These are phyloP conservation scores for Steccherinum ochraceum DNA, from an alignment of 768 basidiomycete species.

Conservation along the genomic window DNA sequence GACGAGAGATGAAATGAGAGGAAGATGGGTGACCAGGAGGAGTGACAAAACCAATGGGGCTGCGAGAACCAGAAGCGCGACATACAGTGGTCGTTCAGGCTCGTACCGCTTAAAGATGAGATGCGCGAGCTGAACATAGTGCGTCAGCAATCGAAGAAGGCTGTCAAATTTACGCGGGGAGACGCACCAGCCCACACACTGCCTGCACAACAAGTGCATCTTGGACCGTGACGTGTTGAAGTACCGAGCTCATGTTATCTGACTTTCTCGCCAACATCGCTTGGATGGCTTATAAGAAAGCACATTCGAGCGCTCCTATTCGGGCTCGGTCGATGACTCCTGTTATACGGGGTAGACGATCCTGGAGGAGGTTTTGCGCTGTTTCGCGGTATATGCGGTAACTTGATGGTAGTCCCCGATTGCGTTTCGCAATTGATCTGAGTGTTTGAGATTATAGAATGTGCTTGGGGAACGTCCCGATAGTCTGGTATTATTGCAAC, in stretches of 20 bases:
- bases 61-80: constrained; percentile 1
- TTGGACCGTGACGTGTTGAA: not conserved
- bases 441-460: no score
- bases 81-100: not conserved
- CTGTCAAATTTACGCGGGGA: not conserved
- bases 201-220: not conserved
- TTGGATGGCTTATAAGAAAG: not conserved
- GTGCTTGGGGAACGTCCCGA: no score
- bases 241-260: not conserved
- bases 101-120: constrained; percentile 6
- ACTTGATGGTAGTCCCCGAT: no score
- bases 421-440: not conserved
- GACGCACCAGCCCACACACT: not conserved
- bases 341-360: not conserved
- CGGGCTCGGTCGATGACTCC: not conserved
- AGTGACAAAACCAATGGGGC: not conserved
- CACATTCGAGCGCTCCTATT: not conserved
- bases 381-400: not conserved
- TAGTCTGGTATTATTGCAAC: no score
- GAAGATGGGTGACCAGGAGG: not conserved
- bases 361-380: not conserved
- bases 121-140: not conserved
- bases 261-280: not conserved
- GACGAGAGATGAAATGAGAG: not conserved
- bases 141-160: not conserved